Percentiles rank a stretch among this genome's conserved stretches.
Conservation (phyloP, 108 stramenopile species). For the Fragilaria radians region DNA sequence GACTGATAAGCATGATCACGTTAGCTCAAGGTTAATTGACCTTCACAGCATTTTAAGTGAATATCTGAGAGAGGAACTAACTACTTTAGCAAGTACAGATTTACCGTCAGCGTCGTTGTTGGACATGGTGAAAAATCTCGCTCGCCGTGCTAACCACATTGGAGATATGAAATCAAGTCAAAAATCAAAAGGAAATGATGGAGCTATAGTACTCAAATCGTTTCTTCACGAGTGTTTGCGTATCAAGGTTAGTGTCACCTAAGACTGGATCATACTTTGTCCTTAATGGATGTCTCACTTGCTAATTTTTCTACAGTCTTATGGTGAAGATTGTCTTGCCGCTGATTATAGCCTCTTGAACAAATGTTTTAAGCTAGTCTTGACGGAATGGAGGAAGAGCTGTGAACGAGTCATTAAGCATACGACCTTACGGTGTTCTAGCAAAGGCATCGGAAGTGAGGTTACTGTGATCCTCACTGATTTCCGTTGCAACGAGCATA, state of each 20-base stretch:
- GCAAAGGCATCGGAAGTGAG: conserved; percentile 42
- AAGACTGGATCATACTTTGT: background rate
- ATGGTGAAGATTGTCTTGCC: conserved; percentile 48
- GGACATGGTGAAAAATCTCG: conserved; percentile 16
- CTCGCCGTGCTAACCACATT: background rate
- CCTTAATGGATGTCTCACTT: background rate
- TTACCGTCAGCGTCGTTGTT: conserved; percentile 19
- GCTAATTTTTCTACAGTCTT: conserved; percentile 15
- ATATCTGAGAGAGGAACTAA: conserved; percentile 5
- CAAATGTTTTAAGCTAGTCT: background rate
- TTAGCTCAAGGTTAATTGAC: background rate
- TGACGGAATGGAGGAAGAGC: conserved; percentile 59
- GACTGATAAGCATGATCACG: too few species aligned
- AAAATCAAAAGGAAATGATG: background rate
- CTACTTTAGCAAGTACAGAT: conserved; percentile 11
- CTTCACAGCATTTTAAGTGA: background rate
- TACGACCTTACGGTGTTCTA: conserved; percentile 29
- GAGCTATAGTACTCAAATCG: conserved; percentile 8
- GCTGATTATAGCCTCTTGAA: background rate
- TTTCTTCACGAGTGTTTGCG: conserved; percentile 28
- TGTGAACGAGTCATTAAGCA: conserved; percentile 76
- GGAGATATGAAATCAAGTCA: conserved; percentile 1
- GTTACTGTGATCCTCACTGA: conserved; percentile 62
- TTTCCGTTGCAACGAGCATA: conserved; percentile 70
- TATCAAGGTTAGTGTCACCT: conserved; percentile 16